Evolutionary conservation across 2,329 filamentous ascomycete species (phyloP), one percentile per base, ranked within the genome.

Genomic region (Aspergillus sp.): DNA sequence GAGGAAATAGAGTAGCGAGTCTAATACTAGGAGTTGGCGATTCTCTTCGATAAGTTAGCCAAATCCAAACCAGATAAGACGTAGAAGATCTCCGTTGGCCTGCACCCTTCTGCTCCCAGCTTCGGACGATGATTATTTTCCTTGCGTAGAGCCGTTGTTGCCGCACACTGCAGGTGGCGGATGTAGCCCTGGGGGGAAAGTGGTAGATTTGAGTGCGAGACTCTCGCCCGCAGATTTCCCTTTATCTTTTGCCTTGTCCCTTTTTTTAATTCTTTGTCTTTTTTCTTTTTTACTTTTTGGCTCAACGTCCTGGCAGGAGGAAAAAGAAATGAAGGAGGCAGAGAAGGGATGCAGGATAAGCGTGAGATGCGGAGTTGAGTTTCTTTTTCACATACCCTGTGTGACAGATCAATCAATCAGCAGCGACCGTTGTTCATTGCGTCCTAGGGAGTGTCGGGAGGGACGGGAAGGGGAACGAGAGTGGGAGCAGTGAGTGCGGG

Each of bases 331-430:
- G 41, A 44, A 48, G 53, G 39, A 35, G 21, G 24, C 41, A 48
- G 19, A 59, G 37, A 14, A 39, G 51, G 44, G 40, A 43, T 50
- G 55, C 55, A 62, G 41, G 39, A 51, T 52, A 54, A 59, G 52
- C 35, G 56, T 58, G 40, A 52, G 46, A 57, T 50, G 61, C 50
- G 49, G 49, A 46, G 52, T 52, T 41, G 27, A 31, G 45, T 31
- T 48, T 35, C 49, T 37, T 37, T 57, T 27, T 49, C 55, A 57
- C 57, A 40, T 63, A 64, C 62, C 35, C 61, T 48, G 59, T 62
- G 59, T 60, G 59, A 63, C 59, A 55, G 56, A 57, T 60, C 54
- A 59, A 58, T 52, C 60, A 53, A 57, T 56, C 52, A 62, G 39
- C 23, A 62, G 55, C 27, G 47, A 39, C 35, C 45, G 45, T 45